A percentile compares a stretch with the other conserved stretches of the same genome.
Evolutionary conservation across 352 stramenopile species (phyloP).

Genomic region (Phytophthora rubi): DNA sequence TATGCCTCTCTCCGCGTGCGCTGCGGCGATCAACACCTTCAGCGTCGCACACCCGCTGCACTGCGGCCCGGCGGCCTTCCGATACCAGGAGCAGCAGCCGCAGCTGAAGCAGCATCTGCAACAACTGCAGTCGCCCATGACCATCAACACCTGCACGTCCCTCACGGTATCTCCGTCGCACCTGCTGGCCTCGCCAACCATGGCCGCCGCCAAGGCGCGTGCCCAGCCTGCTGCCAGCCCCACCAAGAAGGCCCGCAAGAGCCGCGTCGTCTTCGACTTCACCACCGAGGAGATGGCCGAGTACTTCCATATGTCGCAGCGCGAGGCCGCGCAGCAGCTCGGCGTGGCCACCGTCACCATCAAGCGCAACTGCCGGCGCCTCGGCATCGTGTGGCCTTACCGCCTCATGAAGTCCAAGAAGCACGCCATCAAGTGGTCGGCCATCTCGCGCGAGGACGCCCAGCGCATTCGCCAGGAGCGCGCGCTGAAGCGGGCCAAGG

Average conservation of each 20-base stretch:
- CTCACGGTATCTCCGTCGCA: constrained; percentile 10
- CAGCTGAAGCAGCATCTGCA: no score
- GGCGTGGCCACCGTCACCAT: constrained; percentile 67
- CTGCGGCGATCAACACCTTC: constrained; percentile 19
- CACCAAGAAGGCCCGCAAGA: constrained; percentile 48
- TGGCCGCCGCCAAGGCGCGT: constrained; percentile 19
- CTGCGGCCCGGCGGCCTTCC: constrained; percentile 8
- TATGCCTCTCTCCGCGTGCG: constrained; percentile 27
- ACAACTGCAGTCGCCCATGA: not conserved
- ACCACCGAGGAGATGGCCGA: constrained; percentile 58
- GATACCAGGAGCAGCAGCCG: not conserved
- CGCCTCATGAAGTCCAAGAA: constrained; percentile 62
- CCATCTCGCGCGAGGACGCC: constrained; percentile 46
- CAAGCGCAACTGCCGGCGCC: constrained; percentile 65
- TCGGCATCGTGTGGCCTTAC: constrained; percentile 67
- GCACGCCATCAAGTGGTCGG: constrained; percentile 41
- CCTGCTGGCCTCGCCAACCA: constrained; percentile 24
- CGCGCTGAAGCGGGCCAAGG: constrained; percentile 39
- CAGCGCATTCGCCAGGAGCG: constrained; percentile 44
- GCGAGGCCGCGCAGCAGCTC: constrained; percentile 56
- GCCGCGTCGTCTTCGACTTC: constrained; percentile 63
- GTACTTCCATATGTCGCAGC: constrained; percentile 68
- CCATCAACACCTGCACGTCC: constrained; percentile 15
- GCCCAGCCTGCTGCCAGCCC: constrained; percentile 20
- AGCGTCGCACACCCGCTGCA: constrained; percentile 32